Percentiles rank a stretch among this genome's conserved stretches.
phyloP scores from a whole-genome alignment of 495 filamentous ascomycete species.

The Neurospora cerealis region DNA sequence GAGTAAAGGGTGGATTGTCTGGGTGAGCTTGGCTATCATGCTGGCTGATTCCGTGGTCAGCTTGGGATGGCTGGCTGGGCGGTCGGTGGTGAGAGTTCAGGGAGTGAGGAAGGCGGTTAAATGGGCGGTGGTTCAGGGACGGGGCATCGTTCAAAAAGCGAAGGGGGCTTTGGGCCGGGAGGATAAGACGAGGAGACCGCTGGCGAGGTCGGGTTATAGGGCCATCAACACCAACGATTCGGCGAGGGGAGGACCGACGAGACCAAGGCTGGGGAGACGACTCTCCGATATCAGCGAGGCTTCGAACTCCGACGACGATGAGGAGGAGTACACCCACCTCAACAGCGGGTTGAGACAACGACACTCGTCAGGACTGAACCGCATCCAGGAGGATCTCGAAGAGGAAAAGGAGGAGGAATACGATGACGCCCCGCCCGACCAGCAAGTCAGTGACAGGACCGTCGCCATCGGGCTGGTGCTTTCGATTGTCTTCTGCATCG shows the following conservation, averaged over 20 bases:
- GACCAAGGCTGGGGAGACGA: background rate
- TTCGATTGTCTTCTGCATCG: constrained; percentile 70
- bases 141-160: background rate
- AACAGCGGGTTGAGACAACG: constrained; percentile 1
- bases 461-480: constrained; percentile 65
- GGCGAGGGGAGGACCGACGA: background rate
- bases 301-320: constrained; percentile 3
- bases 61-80: constrained; percentile 67
- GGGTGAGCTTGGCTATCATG: constrained; percentile 94
- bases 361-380: background rate
- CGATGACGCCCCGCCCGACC: constrained; percentile 71
- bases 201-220: constrained; percentile 1
- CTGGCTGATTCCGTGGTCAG: constrained; percentile 85
- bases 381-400: background rate
- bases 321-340: constrained; percentile 39
- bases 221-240: background rate
- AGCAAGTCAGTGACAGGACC: constrained; percentile 64
- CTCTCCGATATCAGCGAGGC: background rate
- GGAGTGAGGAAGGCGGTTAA: background rate
- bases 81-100: constrained; percentile 12
- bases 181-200: background rate
- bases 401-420: constrained; percentile 22
- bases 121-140: background rate
- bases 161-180: background rate
- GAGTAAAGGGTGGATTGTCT: constrained; percentile 97